Evolutionary conservation across 352 stramenopile genomes (phyloP), one percentile per base, ranked within the genome.

Genomic region (Phytophthora sojae): DNA sequence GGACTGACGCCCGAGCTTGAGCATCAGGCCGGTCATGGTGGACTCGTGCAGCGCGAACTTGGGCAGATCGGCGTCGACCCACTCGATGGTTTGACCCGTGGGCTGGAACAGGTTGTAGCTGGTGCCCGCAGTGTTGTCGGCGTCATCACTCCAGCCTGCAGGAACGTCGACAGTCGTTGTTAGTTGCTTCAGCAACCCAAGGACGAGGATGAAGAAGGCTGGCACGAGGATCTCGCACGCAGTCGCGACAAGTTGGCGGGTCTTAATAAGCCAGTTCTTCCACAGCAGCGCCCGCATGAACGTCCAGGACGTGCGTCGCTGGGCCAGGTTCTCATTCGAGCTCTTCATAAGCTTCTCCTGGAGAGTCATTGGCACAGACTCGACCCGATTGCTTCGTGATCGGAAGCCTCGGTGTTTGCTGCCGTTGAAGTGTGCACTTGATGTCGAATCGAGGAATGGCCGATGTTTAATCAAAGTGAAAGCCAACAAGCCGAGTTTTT

Each of bases 231-330:
- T 57, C 51, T 93, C 83, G 59, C 86, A 72, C 7, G 81, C 55
- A 26, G 79, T 88, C 0, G 59, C 76, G 21, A 88, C 42, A 17
- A 59, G 71, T 44, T 91, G 83, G 29, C 80, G 79, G 32, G 77
- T 79, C 74, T 92, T 93, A 45, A 90, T 69, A 26, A 86, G 49
- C 72, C 68, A 82, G 74, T 93, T 91, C 67, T 93, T 93, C 76
- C 80, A 86, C 30, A 91, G 64, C 32, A 93, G 49, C 44, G 80
- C 75, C 26, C 67, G 63, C 30, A 81, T 62, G 62, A 71, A 80
- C 12, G 44, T 64, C 69, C 61, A 72, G 2, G 69, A 53, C 12
- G 63, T 64, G 21, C 64, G 64, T 3, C 30, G 60, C 21, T 39
- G 3, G 14, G 67, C 29, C 15, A 73, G 35, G 4, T 67, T 37